Percentiles rank a stretch among this genome's conserved stretches.
Evolutionary conservation across 306 rosid species (phyloP).

Genomic region (Hylodesmum podocarpum): DNA sequence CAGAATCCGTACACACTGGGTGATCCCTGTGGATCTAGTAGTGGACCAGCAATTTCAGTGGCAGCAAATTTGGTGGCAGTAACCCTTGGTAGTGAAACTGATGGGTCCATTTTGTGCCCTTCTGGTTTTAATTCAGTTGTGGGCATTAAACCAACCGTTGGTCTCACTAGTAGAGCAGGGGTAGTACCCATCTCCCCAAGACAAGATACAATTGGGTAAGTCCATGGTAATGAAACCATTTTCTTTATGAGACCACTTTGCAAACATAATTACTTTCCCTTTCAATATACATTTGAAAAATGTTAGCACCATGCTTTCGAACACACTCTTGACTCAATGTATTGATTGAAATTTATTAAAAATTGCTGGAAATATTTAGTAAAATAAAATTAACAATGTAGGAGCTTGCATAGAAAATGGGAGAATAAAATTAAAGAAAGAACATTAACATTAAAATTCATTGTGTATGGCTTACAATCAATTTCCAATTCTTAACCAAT

Average conservation of each 20-base stretch:
- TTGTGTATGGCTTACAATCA: no score
- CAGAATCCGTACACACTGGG: constrained; percentile 53
- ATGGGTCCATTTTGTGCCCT: constrained; percentile 64
- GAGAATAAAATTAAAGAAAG: no score
- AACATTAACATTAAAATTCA: no score
- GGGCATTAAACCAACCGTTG: constrained; percentile 67
- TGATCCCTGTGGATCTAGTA: constrained; percentile 60
- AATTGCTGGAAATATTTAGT: no score
- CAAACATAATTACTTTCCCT: not conserved
- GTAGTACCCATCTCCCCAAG: constrained; percentile 61
- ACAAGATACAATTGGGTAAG: constrained; percentile 72
- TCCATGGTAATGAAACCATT: not conserved
- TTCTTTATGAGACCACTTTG: not conserved
- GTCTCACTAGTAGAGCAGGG: constrained; percentile 76
- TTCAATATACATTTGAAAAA: no score
- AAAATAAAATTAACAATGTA: no score
- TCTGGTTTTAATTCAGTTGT: constrained; percentile 46
- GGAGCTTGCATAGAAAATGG: no score
- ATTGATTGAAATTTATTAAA: no score
- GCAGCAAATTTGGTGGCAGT: constrained; percentile 67
- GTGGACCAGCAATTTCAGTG: constrained; percentile 64
- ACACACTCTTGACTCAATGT: no score
- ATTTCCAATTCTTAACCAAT: no score
- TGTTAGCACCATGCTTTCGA: no score
- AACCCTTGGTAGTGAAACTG: constrained; percentile 57